These are phyloP conservation scores for Bromus sterilis DNA, from an alignment of 176 grass and related monocot genomes.

Conservation along the genomic window DNA sequence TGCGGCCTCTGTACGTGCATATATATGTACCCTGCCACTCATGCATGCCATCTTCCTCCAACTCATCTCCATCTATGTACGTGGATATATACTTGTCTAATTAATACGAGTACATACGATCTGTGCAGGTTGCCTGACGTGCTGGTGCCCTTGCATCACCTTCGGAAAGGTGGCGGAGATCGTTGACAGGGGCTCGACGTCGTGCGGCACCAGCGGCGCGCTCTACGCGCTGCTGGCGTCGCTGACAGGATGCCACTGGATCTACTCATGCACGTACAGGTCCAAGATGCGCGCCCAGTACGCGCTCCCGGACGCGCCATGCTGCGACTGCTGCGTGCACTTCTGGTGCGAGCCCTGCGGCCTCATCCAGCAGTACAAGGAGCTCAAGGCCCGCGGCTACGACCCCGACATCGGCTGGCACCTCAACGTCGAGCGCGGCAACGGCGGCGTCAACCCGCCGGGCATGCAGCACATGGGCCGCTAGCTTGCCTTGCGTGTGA, in stretches of 20 bases:
- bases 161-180: constrained; percentile 71
- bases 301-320: constrained; percentile 31
- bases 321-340: constrained; percentile 65
- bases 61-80: too few relatives aligned
- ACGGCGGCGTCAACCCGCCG: background rate
- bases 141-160: constrained; percentile 61
- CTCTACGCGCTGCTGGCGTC: constrained; percentile 24
- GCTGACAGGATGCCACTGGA: constrained; percentile 14
- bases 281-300: constrained; percentile 36
- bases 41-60: too few relatives aligned
- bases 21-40: too few relatives aligned
- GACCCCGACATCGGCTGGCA: constrained; percentile 47
- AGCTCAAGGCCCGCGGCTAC: constrained; percentile 58
- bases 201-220: constrained; percentile 42
- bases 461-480: background rate
- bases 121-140: constrained; percentile 58
- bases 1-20: constrained; percentile 32
- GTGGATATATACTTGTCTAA: too few relatives aligned
- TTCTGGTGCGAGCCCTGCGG: constrained; percentile 50
- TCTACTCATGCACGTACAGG: constrained; percentile 62
- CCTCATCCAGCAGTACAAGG: constrained; percentile 60
- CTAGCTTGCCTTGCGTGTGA: too few relatives aligned
- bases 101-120: too few relatives aligned
- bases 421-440: background rate
- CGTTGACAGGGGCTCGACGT: constrained; percentile 44